Evolutionary conservation across 257 asterid genomes (phyloP).

Genomic region (Dorcoceras hygrometricum): DNA sequence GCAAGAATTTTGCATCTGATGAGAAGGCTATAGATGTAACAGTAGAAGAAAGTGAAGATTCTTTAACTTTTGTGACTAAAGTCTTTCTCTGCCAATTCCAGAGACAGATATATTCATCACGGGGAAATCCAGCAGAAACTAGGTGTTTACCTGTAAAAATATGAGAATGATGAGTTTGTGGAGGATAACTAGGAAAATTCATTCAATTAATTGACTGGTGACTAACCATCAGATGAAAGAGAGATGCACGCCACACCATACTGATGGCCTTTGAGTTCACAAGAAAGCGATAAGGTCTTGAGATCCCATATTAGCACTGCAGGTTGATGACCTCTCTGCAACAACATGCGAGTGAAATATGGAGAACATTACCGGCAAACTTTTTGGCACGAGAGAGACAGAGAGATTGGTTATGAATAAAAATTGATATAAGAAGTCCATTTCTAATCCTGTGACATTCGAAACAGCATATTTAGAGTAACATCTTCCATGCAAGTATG

Average conservation of each 20-base stretch:
- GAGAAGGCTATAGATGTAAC: constrained; percentile 53
- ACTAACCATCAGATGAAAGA: constrained; percentile 69
- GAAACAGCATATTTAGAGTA: neutral
- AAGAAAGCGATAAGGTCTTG: constrained; percentile 32
- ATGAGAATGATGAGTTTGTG: constrained; percentile 17
- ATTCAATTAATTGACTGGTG: constrained; percentile 13
- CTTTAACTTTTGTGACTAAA: constrained; percentile 49
- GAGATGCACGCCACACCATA: constrained; percentile 65
- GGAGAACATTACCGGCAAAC: neutral
- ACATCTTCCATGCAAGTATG: neutral
- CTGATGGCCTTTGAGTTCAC: constrained; percentile 60
- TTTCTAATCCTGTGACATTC: neutral
- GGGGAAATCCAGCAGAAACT: constrained; percentile 59
- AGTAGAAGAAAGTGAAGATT: constrained; percentile 43
- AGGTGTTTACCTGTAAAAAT: constrained; percentile 48
- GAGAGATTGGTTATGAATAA: no score
- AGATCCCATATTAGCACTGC: constrained; percentile 58
- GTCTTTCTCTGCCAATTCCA: constrained; percentile 56
- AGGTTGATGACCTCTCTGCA: constrained; percentile 64
- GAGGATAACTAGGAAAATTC: constrained; percentile 3
- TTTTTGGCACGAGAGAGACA: neutral
- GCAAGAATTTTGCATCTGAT: constrained; percentile 41
- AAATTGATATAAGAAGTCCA: neutral
- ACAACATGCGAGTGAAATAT: constrained; percentile 20
- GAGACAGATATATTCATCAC: constrained; percentile 64